phyloP scores from a whole-genome alignment of 1,284 basidiomycete genomes.

The Fistulinella cinereoalba region DNA sequence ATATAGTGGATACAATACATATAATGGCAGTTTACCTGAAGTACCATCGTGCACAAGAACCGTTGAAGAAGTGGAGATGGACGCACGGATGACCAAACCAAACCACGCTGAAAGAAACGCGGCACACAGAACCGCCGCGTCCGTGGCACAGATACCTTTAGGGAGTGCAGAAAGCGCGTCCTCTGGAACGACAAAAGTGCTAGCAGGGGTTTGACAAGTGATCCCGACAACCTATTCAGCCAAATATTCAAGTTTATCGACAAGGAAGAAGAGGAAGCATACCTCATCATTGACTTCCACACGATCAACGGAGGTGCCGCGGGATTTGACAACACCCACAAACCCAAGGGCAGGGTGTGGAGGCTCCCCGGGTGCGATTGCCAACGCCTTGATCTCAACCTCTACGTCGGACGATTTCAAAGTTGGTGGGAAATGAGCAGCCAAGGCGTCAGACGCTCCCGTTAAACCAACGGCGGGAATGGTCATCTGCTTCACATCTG shows the following conservation, averaged over 20 bases:
- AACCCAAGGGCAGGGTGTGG: conserved; percentile 12
- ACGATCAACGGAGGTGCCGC: no score
- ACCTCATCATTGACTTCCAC: conserved; percentile 13
- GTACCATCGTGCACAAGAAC: conserved; percentile 29
- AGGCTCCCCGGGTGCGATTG: conserved; percentile 2
- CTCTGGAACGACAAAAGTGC: conserved; percentile 12
- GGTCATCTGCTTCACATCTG: conserved; percentile 8
- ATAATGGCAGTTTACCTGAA: conserved; percentile 18
- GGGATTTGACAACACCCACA: no score
- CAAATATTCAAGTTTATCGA: neutral
- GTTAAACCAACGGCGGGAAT: conserved; percentile 17
- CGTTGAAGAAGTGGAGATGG: conserved; percentile 19
- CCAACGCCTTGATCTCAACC: conserved; percentile 15
- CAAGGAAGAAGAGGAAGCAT: neutral
- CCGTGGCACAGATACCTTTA: conserved; percentile 5
- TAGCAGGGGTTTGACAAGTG: conserved; percentile 11
- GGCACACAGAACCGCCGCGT: conserved; percentile 21
- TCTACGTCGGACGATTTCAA: conserved; percentile 15
- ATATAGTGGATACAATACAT: neutral
- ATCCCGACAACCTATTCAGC: conserved; percentile 17
- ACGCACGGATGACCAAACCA: conserved; percentile 20
- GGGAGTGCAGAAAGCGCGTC: conserved; percentile 16
- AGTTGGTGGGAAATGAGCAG: conserved; percentile 16
- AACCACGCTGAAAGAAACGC: conserved; percentile 28
- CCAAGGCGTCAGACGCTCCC: conserved; percentile 8